Conservation (phyloP, 1,139 yeast species). For the Candida sanyaensis region DNA sequence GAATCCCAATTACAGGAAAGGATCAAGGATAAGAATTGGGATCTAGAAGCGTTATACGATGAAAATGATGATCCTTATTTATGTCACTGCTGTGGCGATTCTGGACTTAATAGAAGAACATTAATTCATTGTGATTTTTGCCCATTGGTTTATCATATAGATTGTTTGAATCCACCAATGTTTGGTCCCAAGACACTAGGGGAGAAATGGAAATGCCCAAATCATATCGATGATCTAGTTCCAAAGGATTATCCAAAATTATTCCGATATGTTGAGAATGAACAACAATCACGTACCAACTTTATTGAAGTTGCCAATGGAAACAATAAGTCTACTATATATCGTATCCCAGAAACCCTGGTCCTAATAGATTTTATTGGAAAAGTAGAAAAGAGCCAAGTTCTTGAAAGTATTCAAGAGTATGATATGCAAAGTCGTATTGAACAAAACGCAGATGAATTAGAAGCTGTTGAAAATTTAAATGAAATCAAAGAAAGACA, state of each 20-base stretch:
- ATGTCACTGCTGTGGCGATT: conserved; percentile 76
- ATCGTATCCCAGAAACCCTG: conserved; percentile 71
- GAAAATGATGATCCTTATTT: conserved; percentile 62
- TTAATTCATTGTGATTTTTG: conserved; percentile 85
- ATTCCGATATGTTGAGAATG: conserved; percentile 57
- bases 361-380: conserved; percentile 75
- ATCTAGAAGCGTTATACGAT: conserved; percentile 66
- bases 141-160: conserved; percentile 86
- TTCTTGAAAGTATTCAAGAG: conserved; percentile 26
- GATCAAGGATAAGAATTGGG: conserved; percentile 50
- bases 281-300: conserved; percentile 42
- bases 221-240: conserved; percentile 67
- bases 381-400: conserved; percentile 33
- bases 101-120: conserved; percentile 57
- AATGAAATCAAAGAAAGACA: conserved; percentile 18
- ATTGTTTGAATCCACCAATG: conserved; percentile 80
- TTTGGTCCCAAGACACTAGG: conserved; percentile 77
- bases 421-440: conserved; percentile 23
- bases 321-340: conserved; percentile 40
- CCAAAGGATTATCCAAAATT: conserved; percentile 31
- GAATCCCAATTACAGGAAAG: conserved; percentile 42
- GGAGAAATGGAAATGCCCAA: conserved; percentile 91
- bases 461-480: conserved; percentile 27
- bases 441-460: conserved; percentile 24
- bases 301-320: conserved; percentile 43